Conservation (phyloP, 768 basidiomycete species). For the Rhodocollybia butyracea region DNA sequence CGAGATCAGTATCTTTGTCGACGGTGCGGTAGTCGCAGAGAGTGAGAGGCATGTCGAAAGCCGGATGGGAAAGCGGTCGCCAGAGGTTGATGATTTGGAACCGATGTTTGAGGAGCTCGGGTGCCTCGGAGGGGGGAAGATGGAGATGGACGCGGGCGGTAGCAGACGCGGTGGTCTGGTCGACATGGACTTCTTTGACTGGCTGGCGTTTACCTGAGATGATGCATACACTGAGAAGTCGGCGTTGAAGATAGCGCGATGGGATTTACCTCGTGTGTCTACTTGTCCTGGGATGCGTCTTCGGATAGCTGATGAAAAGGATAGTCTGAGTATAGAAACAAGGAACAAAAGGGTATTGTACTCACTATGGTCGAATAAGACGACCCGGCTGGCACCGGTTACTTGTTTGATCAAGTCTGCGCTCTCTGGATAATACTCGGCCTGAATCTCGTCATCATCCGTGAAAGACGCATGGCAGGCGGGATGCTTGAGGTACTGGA, state of each 20-base stretch:
- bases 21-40: slow-evolving; percentile 26
- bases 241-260: too few relatives aligned
- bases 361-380: slow-evolving; percentile 68
- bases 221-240: too few relatives aligned
- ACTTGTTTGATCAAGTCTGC: slow-evolving; percentile 53
- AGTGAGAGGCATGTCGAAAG: slow-evolving; percentile 26
- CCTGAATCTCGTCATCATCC: slow-evolving; percentile 48
- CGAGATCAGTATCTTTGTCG: slow-evolving; percentile 20
- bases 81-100: slow-evolving; percentile 34
- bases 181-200: slow-evolving; percentile 28
- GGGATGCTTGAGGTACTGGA: slow-evolving; percentile 37
- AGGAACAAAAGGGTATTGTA: slow-evolving; percentile 3
- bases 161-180: slow-evolving; percentile 27
- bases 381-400: slow-evolving; percentile 57
- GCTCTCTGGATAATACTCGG: slow-evolving; percentile 61
- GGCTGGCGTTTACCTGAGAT: slow-evolving; percentile 37
- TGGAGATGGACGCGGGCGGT: slow-evolving; percentile 23
- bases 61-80: slow-evolving; percentile 28
- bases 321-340: not conserved
- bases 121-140: slow-evolving; percentile 22
- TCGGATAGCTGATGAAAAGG: slow-evolving; percentile 18
- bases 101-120: slow-evolving; percentile 19
- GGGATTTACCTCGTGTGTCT: too few relatives aligned
- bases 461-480: slow-evolving; percentile 45
- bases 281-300: slow-evolving; percentile 17